Base-by-base conservation (phyloP, 768 basidiomycete species). In the Termitomyces sp. region DNA sequence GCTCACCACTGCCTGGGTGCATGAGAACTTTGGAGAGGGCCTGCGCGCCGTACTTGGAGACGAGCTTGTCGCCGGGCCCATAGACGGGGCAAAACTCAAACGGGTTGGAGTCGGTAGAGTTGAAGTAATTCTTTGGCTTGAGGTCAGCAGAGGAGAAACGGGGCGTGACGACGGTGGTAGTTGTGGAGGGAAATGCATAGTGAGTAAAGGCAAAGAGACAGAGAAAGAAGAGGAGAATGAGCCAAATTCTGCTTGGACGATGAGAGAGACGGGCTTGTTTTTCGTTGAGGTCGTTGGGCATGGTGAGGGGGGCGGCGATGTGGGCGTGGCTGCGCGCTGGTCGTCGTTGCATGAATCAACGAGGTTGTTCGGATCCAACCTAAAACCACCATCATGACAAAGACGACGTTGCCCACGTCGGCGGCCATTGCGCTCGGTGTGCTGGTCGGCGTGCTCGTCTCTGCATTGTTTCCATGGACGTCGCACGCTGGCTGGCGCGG, bases 81-180 rank as follows among this genome's bases (percentile, higher is more conserved):
- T 88, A 90, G 1, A 84, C 78, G 0, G 96, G 96, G 68, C 96
- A 99, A 69, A 98, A 99, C 1, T 77, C 74, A 69, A 99, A 99
- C 0, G 96, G 95, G 54, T 82, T 85, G 7, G 79, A 76, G 22
- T 79, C 71, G 48, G 79, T 69, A 12, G 64, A 62, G 73, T 95
- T 93, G 55, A 97, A 75, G 68, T 96, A 96, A 68, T 95, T 92
- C 64, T 88, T 86, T 0, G 93, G 71, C 47, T 79, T 78, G 35
- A 89, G 74, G 56, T 79, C 73, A 2, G 75, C 71, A 8, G 75
- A 78, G 0, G 74, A 73, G 58, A 75, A 76, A 28, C 68, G 55
- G 52, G 41, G 51, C 56, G 48, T 62, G 59, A 57, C 22, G 59
- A 58, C 22, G 67, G 70, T 1, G 74, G 57, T 4, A 0, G 28